A percentile compares a stretch with the other conserved stretches of the same genome.
Evolutionary conservation across 176 grass and related monocot genomes (phyloP).

Genomic region (Rhipidocladum racemiflorum): DNA sequence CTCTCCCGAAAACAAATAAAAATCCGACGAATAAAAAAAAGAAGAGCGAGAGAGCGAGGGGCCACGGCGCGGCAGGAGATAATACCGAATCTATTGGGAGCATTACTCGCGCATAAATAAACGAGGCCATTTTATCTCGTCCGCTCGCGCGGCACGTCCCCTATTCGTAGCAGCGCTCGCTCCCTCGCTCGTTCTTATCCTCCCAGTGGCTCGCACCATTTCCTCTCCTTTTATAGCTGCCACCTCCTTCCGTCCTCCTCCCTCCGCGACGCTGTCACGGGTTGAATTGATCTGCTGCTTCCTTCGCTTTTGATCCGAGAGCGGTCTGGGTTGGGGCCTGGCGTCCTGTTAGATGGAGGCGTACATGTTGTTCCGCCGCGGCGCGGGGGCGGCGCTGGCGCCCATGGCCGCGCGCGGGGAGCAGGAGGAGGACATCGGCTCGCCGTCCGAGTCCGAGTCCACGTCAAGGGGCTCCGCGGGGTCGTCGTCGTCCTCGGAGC

Average conservation of each 20-base stretch:
- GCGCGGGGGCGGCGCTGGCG: neutral
- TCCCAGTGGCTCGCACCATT: neutral
- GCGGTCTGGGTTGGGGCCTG: neutral
- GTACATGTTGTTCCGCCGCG: conserved; percentile 18
- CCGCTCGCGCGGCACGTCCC: conserved; percentile 12
- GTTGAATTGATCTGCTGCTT: neutral
- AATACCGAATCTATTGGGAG: conserved; percentile 32
- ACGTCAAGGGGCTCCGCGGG: conserved; percentile 12
- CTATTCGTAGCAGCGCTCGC: neutral
- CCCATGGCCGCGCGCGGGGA: conserved; percentile 21
- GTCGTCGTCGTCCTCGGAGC: conserved; percentile 42
- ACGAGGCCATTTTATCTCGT: conserved; percentile 9
- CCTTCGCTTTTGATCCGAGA: neutral
- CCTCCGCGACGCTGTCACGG: neutral
- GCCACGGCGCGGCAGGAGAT: conserved; percentile 4
- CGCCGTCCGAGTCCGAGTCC: conserved; percentile 46
- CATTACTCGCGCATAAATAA: conserved; percentile 19
- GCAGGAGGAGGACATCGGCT: conserved; percentile 64
- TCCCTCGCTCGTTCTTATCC: conserved; percentile 37
- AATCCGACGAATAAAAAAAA: neutral
- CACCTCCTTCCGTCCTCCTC: neutral
- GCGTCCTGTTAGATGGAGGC: conserved; percentile 50
- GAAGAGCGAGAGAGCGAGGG: neutral
- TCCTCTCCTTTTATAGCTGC: neutral
- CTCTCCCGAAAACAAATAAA: neutral